Conservation (phyloP, 2,329 filamentous ascomycete genomes). For the Hymenoscyphus infarciens region DNA sequence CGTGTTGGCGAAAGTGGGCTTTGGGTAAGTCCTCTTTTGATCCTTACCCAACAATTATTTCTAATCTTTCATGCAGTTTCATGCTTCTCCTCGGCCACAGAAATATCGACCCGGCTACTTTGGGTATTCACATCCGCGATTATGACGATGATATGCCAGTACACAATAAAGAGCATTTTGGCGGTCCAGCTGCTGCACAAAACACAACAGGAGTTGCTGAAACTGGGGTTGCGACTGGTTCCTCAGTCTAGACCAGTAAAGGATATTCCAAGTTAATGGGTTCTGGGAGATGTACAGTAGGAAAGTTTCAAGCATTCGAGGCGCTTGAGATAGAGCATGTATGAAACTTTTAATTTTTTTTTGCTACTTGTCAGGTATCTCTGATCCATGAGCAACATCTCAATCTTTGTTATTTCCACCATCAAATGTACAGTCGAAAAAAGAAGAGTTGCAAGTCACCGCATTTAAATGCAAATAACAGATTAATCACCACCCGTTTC, state of each 20-base stretch:
- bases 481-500: background rate
- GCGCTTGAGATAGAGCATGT: background rate
- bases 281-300: background rate
- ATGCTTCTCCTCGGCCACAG: conserved; percentile 56
- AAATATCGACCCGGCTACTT: conserved; percentile 53
- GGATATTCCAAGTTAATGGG: no score
- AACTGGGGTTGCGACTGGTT: background rate
- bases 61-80: background rate
- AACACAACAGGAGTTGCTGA: conserved; percentile 3
- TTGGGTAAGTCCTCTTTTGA: conserved; percentile 45
- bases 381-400: background rate
- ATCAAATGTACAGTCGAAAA: background rate
- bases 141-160: conserved; percentile 17
- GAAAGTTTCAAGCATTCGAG: background rate
- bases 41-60: background rate
- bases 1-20: conserved; percentile 60
- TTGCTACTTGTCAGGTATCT: background rate
- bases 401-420: background rate
- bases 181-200: conserved; percentile 1
- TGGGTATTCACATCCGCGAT: conserved; percentile 48
- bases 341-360: background rate
- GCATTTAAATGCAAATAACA: background rate
- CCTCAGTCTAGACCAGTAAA: background rate
- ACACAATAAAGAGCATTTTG: background rate
- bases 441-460: background rate